Base-by-base conservation (phyloP, 768 basidiomycete species). In the Filobasidium wieringae region DNA sequence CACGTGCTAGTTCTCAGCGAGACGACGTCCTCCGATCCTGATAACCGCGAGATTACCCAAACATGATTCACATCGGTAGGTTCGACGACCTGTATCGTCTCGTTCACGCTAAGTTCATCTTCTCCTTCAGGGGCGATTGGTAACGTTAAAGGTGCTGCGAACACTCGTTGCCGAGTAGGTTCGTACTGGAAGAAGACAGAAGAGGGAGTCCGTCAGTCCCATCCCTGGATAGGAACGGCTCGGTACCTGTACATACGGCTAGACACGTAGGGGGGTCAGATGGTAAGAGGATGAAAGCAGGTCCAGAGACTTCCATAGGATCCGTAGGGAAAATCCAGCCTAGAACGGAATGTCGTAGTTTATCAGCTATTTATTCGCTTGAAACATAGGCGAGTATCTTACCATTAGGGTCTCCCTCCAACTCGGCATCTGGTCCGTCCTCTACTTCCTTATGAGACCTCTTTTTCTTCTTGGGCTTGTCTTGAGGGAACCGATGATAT, bases 21-120 rank as follows among this genome's bases (percentile, higher is more conserved):
- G 37, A 73, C 59, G 9, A 71, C 65, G 15, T 66, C 68, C 50
- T 73, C 72, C 56, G 65, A 69, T 0, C 72, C 72, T n/a, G 62
- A 64, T 41, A 73, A 58, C 26, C 72, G 54, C 7, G 68, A 67
- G 15, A 70, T 61, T 30, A 73, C 72, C 72, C 72, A 73, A 11
- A 73, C 72, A 41, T 70, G 70, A 57, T 70, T 70, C 11, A 73
- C 65, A 41, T 71, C 72, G 2, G 64, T 67, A 32, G 72, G 72
- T 39, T 73, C 72, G 2, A 73, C 51, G 5, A 66, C 58, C 31
- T 66, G 59, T 11, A 73, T 51, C 12, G 70, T 62, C 65, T 73
- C 70, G 22, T 62, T 53, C n/a, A 64, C 45, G 27, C 61, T 60
- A 14, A 73, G 63, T 8, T 73, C 70, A 5, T 65, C 57, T 30